Conservation (phyloP, 345 rosid species). For the Balakata baccata region DNA sequence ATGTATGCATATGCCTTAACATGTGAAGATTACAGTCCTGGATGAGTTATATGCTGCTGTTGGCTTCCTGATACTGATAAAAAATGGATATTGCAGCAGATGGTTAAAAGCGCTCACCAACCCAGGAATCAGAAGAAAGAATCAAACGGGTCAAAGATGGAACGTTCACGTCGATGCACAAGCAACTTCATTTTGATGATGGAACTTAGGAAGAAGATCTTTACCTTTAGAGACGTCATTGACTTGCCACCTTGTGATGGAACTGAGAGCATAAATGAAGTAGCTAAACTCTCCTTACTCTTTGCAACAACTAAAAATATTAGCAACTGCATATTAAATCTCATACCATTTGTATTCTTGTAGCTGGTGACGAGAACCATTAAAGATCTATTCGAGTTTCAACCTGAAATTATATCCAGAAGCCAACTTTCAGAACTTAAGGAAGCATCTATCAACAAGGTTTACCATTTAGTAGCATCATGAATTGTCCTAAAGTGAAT, state of each 20-base stretch:
- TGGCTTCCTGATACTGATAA: neutral
- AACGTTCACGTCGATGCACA: slow-evolving; percentile 33
- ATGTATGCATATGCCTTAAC: too few relatives aligned
- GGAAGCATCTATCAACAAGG: slow-evolving; percentile 51
- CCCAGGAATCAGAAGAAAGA: slow-evolving; percentile 37
- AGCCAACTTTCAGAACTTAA: slow-evolving; percentile 42
- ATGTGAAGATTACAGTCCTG: neutral
- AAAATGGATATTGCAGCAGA: slow-evolving; percentile 19
- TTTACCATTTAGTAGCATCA: slow-evolving; percentile 18
- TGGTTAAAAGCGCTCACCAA: slow-evolving; percentile 26
- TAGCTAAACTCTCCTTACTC: slow-evolving; percentile 9
- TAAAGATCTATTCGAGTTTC: slow-evolving; percentile 56
- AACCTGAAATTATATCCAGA: slow-evolving; percentile 54
- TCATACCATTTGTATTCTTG: slow-evolving; percentile 18
- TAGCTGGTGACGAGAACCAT: slow-evolving; percentile 66
- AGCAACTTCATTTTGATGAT: slow-evolving; percentile 48
- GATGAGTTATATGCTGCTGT: neutral
- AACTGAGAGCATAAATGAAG: slow-evolving; percentile 51
- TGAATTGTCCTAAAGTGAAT: neutral
- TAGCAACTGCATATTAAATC: slow-evolving; percentile 2
- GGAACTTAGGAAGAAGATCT: slow-evolving; percentile 64
- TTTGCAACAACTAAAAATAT: neutral
- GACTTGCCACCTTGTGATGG: slow-evolving; percentile 55
- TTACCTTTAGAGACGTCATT: slow-evolving; percentile 59
- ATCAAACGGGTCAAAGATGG: slow-evolving; percentile 27